Conservation (phyloP, 179 eudicot genomes). For the Sideroxylon spinosum region DNA sequence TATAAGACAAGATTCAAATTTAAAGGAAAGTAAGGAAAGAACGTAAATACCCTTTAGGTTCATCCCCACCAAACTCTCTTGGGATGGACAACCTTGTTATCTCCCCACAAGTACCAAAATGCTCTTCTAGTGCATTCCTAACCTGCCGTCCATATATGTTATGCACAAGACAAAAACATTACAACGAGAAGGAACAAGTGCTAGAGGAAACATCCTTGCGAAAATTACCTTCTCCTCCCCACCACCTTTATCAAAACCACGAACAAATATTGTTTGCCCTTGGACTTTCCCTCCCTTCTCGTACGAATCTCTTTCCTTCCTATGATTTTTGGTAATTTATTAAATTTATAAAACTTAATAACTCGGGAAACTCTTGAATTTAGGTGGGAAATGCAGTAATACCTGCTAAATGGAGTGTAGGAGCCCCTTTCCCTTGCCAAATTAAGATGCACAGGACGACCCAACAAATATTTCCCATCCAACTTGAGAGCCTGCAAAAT, state of each 20-base stretch:
- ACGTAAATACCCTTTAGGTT: conserved; percentile 48
- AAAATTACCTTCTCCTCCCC: conserved; percentile 48
- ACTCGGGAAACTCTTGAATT: not conserved
- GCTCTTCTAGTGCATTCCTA: conserved; percentile 42
- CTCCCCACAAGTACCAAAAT: conserved; percentile 64
- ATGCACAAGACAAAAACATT: not conserved
- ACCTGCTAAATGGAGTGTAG: conserved; percentile 61
- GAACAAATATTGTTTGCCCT: conserved; percentile 50
- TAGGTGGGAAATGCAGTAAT: not conserved
- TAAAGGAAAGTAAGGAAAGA: not conserved
- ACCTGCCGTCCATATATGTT: conserved; percentile 38
- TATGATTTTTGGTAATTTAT: not conserved
- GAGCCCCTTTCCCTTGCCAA: conserved; percentile 68
- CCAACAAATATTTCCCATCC: conserved; percentile 44
- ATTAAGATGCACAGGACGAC: conserved; percentile 64
- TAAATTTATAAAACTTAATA: not conserved
- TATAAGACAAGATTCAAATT: not conserved
- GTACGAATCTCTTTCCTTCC: conserved; percentile 41
- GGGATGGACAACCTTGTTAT: conserved; percentile 53
- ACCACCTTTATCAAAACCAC: conserved; percentile 54
- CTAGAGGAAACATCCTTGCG: not conserved
- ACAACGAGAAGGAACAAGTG: not conserved
- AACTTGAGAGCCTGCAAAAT: conserved; percentile 56
- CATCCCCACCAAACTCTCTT: conserved; percentile 33
- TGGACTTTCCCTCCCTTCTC: conserved; percentile 47